Percentiles rank a stretch among this genome's conserved stretches.
Evolutionary conservation across 2,329 filamentous ascomycete species (phyloP).

Genomic region (Myriosclerotinia scirpicola): DNA sequence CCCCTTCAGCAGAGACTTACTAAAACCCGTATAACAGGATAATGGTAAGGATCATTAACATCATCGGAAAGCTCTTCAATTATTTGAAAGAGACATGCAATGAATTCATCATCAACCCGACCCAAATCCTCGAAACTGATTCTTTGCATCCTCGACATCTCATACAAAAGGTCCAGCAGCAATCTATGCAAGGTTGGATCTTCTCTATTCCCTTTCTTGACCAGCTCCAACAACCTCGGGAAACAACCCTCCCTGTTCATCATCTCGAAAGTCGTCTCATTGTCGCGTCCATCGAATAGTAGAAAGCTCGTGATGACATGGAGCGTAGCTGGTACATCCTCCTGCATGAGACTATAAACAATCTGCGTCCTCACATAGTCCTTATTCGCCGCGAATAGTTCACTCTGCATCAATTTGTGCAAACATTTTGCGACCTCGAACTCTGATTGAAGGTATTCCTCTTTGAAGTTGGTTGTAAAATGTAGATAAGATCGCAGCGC

Average conservation of each 20-base stretch:
- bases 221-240: conserved; percentile 76
- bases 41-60: conserved; percentile 89
- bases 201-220: conserved; percentile 62
- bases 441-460: conserved; percentile 71
- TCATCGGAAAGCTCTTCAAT: conserved; percentile 88
- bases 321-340: conserved; percentile 78
- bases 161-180: conserved; percentile 86
- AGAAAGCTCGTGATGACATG: conserved; percentile 82
- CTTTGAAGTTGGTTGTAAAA: conserved; percentile 73
- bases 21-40: conserved; percentile 88
- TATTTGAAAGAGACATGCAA: conserved; percentile 79
- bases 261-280: conserved; percentile 77
- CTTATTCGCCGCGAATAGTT: conserved; percentile 70
- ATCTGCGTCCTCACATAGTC: conserved; percentile 92
- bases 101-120: conserved; percentile 77
- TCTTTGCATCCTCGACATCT: conserved; percentile 91
- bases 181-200: conserved; percentile 75
- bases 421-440: conserved; percentile 80
- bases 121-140: conserved; percentile 73
- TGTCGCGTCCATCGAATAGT: conserved; percentile 77
- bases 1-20: conserved; percentile 51
- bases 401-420: conserved; percentile 73
- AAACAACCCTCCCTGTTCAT: conserved; percentile 90
- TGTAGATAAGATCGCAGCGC: conserved; percentile 80
- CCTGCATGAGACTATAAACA: conserved; percentile 85